Base-by-base conservation (phyloP, 192 early-diverging fungal species). In the Glomus cerebriforme region DNA sequence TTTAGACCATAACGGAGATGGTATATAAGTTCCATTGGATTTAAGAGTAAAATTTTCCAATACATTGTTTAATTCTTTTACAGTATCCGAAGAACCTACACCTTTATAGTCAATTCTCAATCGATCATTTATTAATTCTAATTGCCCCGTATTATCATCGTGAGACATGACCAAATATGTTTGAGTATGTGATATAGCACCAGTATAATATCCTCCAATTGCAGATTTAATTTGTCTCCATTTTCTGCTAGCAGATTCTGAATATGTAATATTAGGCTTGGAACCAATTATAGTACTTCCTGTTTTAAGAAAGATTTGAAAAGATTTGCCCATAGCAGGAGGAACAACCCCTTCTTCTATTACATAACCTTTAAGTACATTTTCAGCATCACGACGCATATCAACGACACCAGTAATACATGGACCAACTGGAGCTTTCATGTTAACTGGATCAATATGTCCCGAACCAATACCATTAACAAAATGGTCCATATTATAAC, bases 151-250 rank as follows among this genome's bases (percentile, higher is more conserved):
- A 27, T 77, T 66, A 19, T 87, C 81, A 63, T 87, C 86, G 75
- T 87, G 86, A 32, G 86, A 87, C 86, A 87, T 87, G 39, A 87
- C 77, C 47, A 87, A 78, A 74, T 82, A 86, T 2, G 79, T 83
- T 54, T 87, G 86, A 26, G 86, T 84, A 74, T 86, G 81, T 43
- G 75, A 66, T 73, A 86, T 80, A 26, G 83, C 85, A 13, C 85
- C 83, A n/a, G 54, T 43, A 59, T 84, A 81, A 67, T 76, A 65
- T 17, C 85, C 85, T 4, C 79, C 65, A 4, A 82, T 69, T 32
- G 73, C 76, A 2, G 85, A 78, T 2, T 75, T 37, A 29, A 86
- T 47, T 47, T 82, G 77, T 45, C 85, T 81, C 24, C 49, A 76
- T 31, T 63, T 78, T 49, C 77, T 77, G 29, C 24, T 27, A 65